phyloP scores from a whole-genome alignment of 164 flowering plant genomes.

The Cinnamomum chago region DNA sequence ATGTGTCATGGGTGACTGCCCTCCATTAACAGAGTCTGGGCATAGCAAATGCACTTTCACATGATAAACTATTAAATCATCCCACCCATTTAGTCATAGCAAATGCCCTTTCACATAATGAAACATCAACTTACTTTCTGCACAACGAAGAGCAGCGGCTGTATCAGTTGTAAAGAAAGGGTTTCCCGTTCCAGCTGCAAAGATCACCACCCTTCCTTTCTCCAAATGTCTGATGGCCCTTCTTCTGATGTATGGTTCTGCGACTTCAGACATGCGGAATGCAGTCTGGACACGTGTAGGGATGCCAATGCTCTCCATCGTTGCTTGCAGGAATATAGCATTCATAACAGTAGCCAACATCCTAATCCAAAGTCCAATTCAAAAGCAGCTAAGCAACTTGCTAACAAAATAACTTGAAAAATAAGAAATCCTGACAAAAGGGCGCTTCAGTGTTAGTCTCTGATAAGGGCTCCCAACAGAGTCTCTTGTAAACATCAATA shows the following conservation, averaged over 20 bases:
- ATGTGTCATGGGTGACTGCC: background rate
- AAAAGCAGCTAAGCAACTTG: background rate
- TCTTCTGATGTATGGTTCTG: constrained; percentile 93
- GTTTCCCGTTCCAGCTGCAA: constrained; percentile 99
- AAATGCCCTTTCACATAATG: background rate
- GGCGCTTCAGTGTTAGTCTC: too few species aligned
- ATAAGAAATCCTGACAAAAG: background rate
- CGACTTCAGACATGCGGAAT: constrained; percentile 98
- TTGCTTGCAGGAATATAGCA: constrained; percentile 98
- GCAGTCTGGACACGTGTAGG: constrained; percentile 99
- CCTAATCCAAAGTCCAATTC: constrained; percentile 26
- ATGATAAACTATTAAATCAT: background rate
- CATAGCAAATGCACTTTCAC: background rate
- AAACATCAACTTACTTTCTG: constrained; percentile 71
- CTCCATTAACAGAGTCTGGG: background rate
- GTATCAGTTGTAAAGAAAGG: constrained; percentile 99
- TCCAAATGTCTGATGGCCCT: constrained; percentile 95
- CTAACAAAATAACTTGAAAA: too few species aligned
- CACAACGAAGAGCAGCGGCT: constrained; percentile 98
- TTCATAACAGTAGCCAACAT: constrained; percentile 99
- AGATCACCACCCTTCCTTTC: constrained; percentile 96
- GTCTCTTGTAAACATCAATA: too few species aligned
- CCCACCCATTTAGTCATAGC: background rate
- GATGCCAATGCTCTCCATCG: constrained; percentile 98
- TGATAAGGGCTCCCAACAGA: too few species aligned